Conservation (phyloP, 148 eudicot genomes). For the Polygonum maritimum region DNA sequence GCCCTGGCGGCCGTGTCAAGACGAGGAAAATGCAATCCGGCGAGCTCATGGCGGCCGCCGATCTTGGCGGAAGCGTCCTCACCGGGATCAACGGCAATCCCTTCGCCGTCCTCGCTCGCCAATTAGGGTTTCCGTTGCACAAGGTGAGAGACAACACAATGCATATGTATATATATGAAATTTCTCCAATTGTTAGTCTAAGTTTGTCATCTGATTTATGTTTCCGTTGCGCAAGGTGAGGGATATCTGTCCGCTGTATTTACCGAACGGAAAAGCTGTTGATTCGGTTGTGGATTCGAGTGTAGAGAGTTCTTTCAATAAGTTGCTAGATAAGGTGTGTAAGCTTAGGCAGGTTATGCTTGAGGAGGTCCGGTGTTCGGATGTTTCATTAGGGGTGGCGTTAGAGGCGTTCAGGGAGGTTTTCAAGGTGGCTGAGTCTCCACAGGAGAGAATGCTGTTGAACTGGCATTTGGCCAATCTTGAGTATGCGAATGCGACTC, state of each 20-base stretch:
- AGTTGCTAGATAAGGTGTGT: conserved; percentile 91
- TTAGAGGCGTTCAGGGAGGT: conserved; percentile 76
- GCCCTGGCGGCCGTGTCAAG: conserved; percentile 86
- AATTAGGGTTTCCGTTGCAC: conserved; percentile 74
- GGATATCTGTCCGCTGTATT: conserved; percentile 83
- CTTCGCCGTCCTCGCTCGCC: conserved; percentile 80
- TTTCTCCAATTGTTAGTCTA: no score
- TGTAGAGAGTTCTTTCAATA: conserved; percentile 72
- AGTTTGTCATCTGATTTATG: no score
- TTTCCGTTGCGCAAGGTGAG: no score
- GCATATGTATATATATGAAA: no score
- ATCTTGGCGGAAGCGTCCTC: conserved; percentile 85
- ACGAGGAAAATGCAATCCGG: conserved; percentile 49
- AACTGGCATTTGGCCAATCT: conserved; percentile 97
- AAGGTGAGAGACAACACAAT: conserved; percentile 98
- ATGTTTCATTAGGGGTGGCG: conserved; percentile 75
- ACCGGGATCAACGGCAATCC: conserved; percentile 98
- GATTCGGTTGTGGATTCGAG: conserved; percentile 62
- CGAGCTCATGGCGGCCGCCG: conserved; percentile 60
- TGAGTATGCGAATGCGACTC: conserved; percentile 86
- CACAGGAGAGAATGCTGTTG: conserved; percentile 70
- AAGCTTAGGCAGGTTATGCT: conserved; percentile 88
- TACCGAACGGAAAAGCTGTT: conserved; percentile 75
- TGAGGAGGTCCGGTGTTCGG: conserved; percentile 70
- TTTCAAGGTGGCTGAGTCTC: conserved; percentile 63